A percentile compares a stretch with the other conserved stretches of the same genome.
Conservation (phyloP, 1,284 basidiomycete species). For the Jaminaea rosea region DNA sequence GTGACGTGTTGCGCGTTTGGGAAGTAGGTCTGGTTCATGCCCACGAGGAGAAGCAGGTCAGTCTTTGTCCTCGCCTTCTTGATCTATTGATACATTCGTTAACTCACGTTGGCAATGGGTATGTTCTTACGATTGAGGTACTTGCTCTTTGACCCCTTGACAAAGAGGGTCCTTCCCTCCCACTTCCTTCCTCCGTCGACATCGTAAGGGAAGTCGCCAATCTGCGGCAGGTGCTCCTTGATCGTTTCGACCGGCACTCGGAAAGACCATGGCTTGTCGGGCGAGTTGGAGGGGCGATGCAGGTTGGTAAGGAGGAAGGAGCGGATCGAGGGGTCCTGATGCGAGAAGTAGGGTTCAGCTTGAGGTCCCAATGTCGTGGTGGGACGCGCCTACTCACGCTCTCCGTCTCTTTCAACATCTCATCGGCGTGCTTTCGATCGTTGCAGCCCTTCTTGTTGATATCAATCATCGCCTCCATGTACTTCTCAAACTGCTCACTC, state of each 20-base stretch:
- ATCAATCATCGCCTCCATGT: constrained; percentile 62
- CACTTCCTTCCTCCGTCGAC: constrained; percentile 53
- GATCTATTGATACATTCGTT: constrained; percentile 52
- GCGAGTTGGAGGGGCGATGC: constrained; percentile 44
- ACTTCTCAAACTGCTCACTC: constrained; percentile 56
- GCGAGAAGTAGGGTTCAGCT: background rate
- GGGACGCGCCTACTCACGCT: constrained; percentile 6
- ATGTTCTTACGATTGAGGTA: constrained; percentile 65
- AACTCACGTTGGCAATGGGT: constrained; percentile 48
- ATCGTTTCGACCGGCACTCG: constrained; percentile 64
- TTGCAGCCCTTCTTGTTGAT: constrained; percentile 56
- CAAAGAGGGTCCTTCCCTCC: constrained; percentile 53
- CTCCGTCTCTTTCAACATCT: constrained; percentile 59
- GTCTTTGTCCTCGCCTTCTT: constrained; percentile 60
- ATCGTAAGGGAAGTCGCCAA: constrained; percentile 64
- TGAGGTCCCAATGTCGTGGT: background rate
- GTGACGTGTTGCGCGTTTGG: constrained; percentile 53
- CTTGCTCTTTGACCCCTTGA: constrained; percentile 61
- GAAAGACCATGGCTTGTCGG: constrained; percentile 54
- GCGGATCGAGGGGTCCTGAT: constrained; percentile 57
- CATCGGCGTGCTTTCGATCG: constrained; percentile 60
- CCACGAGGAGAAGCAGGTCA: constrained; percentile 54
- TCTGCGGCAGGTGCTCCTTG: constrained; percentile 55
- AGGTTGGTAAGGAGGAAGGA: constrained; percentile 78
- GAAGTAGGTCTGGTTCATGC: constrained; percentile 62